phyloP scores from a whole-genome alignment of 2,329 filamentous ascomycete species.

The Dothideomycetidae sp. region DNA sequence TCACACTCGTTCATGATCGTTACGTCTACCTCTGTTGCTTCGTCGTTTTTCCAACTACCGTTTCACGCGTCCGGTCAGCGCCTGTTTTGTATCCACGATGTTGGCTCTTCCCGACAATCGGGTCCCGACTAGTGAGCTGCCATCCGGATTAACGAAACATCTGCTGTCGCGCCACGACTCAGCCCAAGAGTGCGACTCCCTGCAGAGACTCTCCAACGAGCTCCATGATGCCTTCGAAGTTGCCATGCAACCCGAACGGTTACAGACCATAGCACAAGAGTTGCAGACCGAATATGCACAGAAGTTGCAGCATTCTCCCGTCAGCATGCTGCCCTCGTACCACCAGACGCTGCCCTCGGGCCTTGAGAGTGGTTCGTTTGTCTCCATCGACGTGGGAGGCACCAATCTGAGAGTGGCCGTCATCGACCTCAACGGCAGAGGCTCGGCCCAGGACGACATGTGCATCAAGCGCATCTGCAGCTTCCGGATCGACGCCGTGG shows the following conservation, averaged over 20 bases:
- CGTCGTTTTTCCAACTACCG: too few species aligned
- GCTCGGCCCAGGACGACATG: not conserved
- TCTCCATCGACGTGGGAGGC: conserved; percentile 49
- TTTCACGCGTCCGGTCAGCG: too few species aligned
- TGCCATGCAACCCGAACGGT: conserved; percentile 27
- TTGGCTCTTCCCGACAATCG: too few species aligned
- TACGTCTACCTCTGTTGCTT: too few species aligned
- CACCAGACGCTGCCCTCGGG: conserved; percentile 48
- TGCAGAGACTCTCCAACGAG: conserved; percentile 34
- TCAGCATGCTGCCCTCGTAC: conserved; percentile 52
- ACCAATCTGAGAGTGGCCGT: not conserved
- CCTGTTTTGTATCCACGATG: too few species aligned
- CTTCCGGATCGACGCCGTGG: not conserved
- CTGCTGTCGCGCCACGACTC: too few species aligned
- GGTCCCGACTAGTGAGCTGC: too few species aligned
- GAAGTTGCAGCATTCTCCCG: conserved; percentile 40
- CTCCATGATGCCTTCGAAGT: conserved; percentile 30
- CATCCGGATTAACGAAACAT: not conserved
- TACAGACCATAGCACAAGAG: conserved; percentile 30
- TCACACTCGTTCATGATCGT: too few species aligned
- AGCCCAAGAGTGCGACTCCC: conserved; percentile 24
- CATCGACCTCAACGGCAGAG: not conserved
- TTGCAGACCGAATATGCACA: conserved; percentile 39
- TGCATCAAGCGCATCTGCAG: not conserved
- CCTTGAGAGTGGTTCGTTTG: conserved; percentile 42